Conservation (phyloP, 192 early-diverging fungal species). For the Tieghemiomyces parasiticus region DNA sequence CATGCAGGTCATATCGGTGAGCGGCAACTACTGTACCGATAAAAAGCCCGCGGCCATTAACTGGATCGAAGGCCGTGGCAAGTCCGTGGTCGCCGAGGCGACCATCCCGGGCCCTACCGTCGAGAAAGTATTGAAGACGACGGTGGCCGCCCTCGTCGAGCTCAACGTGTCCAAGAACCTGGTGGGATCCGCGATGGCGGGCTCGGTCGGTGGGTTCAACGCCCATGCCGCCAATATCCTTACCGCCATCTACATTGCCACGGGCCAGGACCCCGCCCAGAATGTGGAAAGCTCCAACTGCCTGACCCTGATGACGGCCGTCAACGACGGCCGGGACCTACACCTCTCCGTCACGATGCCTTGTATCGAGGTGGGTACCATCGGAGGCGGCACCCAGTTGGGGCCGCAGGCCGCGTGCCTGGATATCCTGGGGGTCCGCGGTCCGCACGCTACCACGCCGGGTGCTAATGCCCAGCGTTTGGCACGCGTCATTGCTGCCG, state of each 20-base stretch:
- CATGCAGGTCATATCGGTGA: conserved; percentile 66
- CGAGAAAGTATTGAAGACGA: conserved; percentile 71
- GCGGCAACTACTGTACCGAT: conserved; percentile 92
- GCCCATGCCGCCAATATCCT: conserved; percentile 89
- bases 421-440: conserved; percentile 76
- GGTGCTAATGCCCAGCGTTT: conserved; percentile 75
- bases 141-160: conserved; percentile 56
- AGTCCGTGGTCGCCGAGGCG: conserved; percentile 77
- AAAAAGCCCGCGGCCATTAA: conserved; percentile 95
- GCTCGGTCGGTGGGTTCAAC: conserved; percentile 81
- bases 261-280: conserved; percentile 92
- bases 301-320: conserved; percentile 85
- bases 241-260: conserved; percentile 79
- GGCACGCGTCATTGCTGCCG: conserved; percentile 71
- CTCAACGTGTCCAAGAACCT: conserved; percentile 83
- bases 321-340: conserved; percentile 61
- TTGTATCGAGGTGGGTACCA: conserved; percentile 83
- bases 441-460: conserved; percentile 56
- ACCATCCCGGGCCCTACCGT: conserved; percentile 69
- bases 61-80: conserved; percentile 95
- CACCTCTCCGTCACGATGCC: conserved; percentile 89
- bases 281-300: conserved; percentile 88
- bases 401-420: conserved; percentile 75
- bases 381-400: conserved; percentile 79
- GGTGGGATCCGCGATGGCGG: conserved; percentile 89